Evolutionary conservation across 2,329 filamentous ascomycete species (phyloP).

Genomic region (Colletotrichum falcatum): DNA sequence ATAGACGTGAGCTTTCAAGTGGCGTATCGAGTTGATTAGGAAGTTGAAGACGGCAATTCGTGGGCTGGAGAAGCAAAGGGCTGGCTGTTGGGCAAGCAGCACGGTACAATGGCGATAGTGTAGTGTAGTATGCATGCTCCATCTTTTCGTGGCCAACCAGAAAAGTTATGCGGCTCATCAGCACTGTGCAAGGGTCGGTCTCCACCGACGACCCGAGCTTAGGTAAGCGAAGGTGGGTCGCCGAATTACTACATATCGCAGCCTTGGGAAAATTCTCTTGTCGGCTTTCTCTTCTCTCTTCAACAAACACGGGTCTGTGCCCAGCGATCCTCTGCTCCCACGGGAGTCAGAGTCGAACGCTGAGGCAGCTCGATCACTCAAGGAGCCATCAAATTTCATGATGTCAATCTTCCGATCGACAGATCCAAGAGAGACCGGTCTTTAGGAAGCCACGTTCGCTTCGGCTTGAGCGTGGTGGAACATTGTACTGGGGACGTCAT

Average conservation of each 20-base stretch:
- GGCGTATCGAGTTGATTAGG: neutral
- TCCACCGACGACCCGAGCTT: slow-evolving; percentile 19
- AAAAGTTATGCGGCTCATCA: slow-evolving; percentile 27
- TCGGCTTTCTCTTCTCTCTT: slow-evolving; percentile 52
- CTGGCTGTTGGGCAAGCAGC: slow-evolving; percentile 7
- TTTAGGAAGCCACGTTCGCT: slow-evolving; percentile 75
- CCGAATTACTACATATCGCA: slow-evolving; percentile 38
- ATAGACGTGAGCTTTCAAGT: too few relatives aligned
- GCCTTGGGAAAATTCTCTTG: slow-evolving; percentile 42
- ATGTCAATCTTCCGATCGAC: slow-evolving; percentile 94
- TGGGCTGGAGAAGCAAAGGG: neutral
- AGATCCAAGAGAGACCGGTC: slow-evolving; percentile 85
- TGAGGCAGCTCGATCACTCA: slow-evolving; percentile 85
- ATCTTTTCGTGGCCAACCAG: slow-evolving; percentile 38
- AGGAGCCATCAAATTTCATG: slow-evolving; percentile 83
- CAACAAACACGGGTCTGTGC: slow-evolving; percentile 83
- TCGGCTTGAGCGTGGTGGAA: slow-evolving; percentile 74
- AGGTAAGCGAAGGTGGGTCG: slow-evolving; percentile 35
- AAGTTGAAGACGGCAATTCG: neutral
- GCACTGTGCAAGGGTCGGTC: slow-evolving; percentile 11
- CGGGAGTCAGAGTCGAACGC: slow-evolving; percentile 78
- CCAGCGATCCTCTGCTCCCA: slow-evolving; percentile 76
- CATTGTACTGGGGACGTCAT: slow-evolving; percentile 75
- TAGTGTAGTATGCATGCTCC: neutral
- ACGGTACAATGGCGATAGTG: neutral